phyloP scores from a whole-genome alignment of 1,284 basidiomycete species.

The Ustilago loliicola region DNA sequence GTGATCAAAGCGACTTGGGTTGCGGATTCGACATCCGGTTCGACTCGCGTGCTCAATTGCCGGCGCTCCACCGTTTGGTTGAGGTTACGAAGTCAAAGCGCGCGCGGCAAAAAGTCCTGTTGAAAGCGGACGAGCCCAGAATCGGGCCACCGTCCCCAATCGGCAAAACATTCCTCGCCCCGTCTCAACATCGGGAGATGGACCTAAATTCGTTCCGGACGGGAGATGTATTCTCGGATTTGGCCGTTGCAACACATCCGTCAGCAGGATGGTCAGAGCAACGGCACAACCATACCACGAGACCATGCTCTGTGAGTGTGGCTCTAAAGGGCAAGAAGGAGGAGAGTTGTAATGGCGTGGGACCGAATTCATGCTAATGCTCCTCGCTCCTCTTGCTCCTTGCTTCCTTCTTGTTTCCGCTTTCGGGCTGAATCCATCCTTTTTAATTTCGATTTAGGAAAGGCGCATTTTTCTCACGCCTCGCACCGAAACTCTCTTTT shows the following conservation, averaged over 20 bases:
- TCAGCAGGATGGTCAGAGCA: neutral
- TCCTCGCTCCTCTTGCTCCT: neutral
- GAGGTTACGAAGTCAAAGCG: slow-evolving; percentile 4
- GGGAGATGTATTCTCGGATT: neutral
- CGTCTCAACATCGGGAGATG: neutral
- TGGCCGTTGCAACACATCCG: neutral
- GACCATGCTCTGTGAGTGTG: too few species aligned
- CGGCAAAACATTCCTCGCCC: neutral
- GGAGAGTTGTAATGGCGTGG: neutral
- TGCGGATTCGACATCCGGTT: slow-evolving; percentile 4
- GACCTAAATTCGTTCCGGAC: neutral
- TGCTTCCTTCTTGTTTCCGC: neutral
- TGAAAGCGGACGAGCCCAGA: neutral
- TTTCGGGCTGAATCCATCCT: neutral
- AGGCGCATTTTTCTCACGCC: slow-evolving; percentile 8
- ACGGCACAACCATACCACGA: neutral
- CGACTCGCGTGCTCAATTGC: slow-evolving; percentile 19
- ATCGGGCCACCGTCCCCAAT: neutral
- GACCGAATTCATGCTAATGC: neutral
- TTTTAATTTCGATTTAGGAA: neutral
- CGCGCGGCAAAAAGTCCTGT: neutral
- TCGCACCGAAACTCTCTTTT: neutral
- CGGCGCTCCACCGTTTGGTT: neutral
- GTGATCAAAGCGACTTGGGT: neutral
- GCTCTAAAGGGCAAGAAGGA: neutral